Evolutionary conservation across 169 alveolate species (phyloP).

Genomic region (Cryptosporidium canis): DNA sequence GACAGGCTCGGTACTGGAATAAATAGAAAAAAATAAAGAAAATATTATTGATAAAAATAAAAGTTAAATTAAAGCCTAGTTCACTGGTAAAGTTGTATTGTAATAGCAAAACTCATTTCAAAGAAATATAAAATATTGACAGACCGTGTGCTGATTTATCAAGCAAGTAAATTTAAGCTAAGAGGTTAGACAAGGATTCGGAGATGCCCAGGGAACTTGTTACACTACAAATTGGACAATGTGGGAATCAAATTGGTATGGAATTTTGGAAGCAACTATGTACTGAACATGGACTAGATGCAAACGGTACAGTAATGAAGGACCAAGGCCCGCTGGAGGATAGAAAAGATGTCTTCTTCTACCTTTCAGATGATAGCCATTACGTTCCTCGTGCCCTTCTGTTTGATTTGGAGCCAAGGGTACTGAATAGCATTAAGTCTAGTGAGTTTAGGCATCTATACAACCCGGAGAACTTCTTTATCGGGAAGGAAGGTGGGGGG

Average conservation of each 20-base stretch:
- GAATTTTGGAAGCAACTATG: conserved; percentile 99
- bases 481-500: conserved; percentile 97
- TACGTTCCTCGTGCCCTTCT: conserved; percentile 95
- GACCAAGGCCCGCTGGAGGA: conserved; percentile 88
- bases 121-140: no score
- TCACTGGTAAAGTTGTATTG: not conserved
- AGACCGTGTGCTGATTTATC: conserved; percentile 69
- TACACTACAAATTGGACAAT: conserved; percentile 98
- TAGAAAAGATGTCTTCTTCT: conserved; percentile 97
- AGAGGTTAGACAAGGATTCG: conserved; percentile 13
- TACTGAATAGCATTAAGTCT: conserved; percentile 85
- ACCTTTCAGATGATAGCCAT: conserved; percentile 95
- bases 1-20: conserved; percentile 74
- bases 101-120: no score
- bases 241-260: conserved; percentile 99
- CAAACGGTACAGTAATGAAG: conserved; percentile 78
- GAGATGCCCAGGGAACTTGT: conserved; percentile 99
- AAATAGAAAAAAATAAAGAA: not conserved
- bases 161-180: not conserved
- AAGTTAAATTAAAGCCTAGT: not conserved
- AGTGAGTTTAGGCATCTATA: conserved; percentile 91
- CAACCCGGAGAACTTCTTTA: conserved; percentile 97
- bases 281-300: conserved; percentile 96
- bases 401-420: conserved; percentile 98
- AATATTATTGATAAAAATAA: conserved; percentile 17